phyloP scores from a whole-genome alignment of 2,329 filamentous ascomycete genomes.

The Aspergillus carbonarius region DNA sequence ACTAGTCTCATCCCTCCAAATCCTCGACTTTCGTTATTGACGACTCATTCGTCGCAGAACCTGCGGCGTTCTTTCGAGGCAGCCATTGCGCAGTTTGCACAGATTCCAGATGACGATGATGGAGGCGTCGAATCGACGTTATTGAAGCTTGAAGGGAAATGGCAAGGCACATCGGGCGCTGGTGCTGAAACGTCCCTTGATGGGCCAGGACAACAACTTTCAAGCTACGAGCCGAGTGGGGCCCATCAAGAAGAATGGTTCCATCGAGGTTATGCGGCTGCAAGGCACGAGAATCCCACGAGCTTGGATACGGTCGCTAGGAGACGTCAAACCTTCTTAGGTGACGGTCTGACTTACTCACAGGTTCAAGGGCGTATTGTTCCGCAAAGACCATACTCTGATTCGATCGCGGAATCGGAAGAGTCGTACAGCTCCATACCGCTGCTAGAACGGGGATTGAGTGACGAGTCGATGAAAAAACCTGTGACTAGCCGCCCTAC shows the following conservation, averaged over 20 bases:
- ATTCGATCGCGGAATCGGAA: constrained; percentile 59
- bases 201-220: not conserved
- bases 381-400: constrained; percentile 38
- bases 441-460: constrained; percentile 66
- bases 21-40: constrained; percentile 43
- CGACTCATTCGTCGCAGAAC: constrained; percentile 57
- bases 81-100: constrained; percentile 81
- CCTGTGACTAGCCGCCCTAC: constrained; percentile 27
- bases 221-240: not conserved
- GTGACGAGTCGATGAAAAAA: constrained; percentile 52
- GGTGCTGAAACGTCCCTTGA: constrained; percentile 1
- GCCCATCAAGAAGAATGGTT: constrained; percentile 7
- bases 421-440: constrained; percentile 77
- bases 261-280: constrained; percentile 4
- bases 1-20: constrained; percentile 32
- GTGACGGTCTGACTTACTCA: constrained; percentile 26
- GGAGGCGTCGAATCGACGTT: constrained; percentile 91
- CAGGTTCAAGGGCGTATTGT: constrained; percentile 27
- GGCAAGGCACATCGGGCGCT: constrained; percentile 30
- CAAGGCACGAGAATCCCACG: not conserved
- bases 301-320: constrained; percentile 18
- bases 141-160: constrained; percentile 87
- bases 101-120: constrained; percentile 84
- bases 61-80: constrained; percentile 75
- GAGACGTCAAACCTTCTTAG: constrained; percentile 25